These are phyloP conservation scores for Geosmithia flava DNA, from an alignment of 2,329 filamentous ascomycete genomes.

Conservation along the genomic window DNA sequence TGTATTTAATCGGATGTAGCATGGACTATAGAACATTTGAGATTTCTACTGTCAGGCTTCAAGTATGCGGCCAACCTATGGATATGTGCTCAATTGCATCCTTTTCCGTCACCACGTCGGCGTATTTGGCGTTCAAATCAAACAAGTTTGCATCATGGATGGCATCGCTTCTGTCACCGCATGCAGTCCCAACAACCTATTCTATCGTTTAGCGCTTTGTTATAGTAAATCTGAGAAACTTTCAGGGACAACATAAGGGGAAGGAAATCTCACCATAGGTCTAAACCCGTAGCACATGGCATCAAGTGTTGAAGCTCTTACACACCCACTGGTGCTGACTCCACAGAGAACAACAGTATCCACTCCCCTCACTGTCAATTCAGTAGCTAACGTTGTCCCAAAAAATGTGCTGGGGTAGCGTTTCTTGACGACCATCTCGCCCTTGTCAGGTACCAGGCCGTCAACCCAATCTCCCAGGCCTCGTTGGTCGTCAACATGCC, in stretches of 20 bases:
- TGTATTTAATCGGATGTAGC: neutral
- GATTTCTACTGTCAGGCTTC: neutral
- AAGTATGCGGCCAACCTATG: slow-evolving; percentile 16
- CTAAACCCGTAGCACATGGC: slow-evolving; percentile 29
- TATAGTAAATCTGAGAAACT: no score
- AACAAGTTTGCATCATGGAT: slow-evolving; percentile 31
- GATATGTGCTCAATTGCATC: slow-evolving; percentile 24
- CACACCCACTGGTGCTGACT: slow-evolving; percentile 32
- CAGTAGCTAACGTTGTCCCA: slow-evolving; percentile 26
- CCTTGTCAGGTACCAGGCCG: slow-evolving; percentile 20
- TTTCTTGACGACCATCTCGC: slow-evolving; percentile 25
- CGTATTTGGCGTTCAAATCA: slow-evolving; percentile 32
- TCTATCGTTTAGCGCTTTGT: neutral
- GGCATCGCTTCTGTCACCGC: slow-evolving; percentile 27
- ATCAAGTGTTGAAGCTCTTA: slow-evolving; percentile 29
- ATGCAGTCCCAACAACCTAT: slow-evolving; percentile 28
- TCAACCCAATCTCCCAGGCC: slow-evolving; percentile 24
- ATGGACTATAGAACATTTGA: no score
- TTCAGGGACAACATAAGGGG: no score
- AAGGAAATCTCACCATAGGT: slow-evolving; percentile 23
- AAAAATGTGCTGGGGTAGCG: slow-evolving; percentile 31
- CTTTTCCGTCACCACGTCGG: slow-evolving; percentile 26
- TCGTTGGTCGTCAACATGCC: slow-evolving; percentile 22
- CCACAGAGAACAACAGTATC: slow-evolving; percentile 32
- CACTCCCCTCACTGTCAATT: slow-evolving; percentile 21